phyloP scores from a whole-genome alignment of 2,329 filamentous ascomycete species.

The Polytolypa hystricis region DNA sequence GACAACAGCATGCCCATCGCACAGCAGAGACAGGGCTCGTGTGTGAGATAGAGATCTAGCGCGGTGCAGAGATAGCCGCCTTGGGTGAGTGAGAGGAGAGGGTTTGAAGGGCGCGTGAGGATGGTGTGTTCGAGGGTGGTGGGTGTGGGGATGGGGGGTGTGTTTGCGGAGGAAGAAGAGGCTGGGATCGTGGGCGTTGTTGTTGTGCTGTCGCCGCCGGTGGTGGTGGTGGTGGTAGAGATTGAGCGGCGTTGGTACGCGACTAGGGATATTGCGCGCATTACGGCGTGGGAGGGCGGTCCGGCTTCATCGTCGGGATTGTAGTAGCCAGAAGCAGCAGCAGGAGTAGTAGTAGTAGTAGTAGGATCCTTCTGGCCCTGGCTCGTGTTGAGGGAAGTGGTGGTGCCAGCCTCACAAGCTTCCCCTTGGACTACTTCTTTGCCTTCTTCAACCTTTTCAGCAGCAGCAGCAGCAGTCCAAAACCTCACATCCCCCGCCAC shows the following conservation, averaged over 20 bases:
- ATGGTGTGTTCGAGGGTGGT: conserved; percentile 31
- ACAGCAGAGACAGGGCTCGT: conserved; percentile 94
- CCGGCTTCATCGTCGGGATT: conserved; percentile 30
- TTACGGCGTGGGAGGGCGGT: conserved; percentile 36
- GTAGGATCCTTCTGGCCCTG: conserved; percentile 1
- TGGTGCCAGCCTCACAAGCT: not conserved
- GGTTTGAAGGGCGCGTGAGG: conserved; percentile 54
- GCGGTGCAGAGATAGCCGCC: conserved; percentile 91
- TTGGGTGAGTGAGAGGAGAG: conserved; percentile 57
- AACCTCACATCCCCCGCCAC: conserved; percentile 36
- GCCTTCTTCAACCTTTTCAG: not conserved
- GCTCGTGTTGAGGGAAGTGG: not conserved
- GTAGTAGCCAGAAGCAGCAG: no score
- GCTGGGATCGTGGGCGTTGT: not conserved
- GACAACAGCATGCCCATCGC: conserved; percentile 94
- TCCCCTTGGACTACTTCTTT: no score
- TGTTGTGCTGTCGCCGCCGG: not conserved
- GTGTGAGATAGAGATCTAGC: conserved; percentile 84
- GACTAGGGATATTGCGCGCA: conserved; percentile 34
- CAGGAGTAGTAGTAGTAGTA: no score
- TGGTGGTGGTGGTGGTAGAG: not conserved
- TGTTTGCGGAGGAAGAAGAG: not conserved
- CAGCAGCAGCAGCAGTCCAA: not conserved
- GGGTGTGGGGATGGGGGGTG: not conserved
- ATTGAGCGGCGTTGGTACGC: conserved; percentile 26